These are phyloP conservation scores for Ascochyta rabiei DNA, from an alignment of 2,329 filamentous ascomycete genomes.

Conservation along the genomic window DNA sequence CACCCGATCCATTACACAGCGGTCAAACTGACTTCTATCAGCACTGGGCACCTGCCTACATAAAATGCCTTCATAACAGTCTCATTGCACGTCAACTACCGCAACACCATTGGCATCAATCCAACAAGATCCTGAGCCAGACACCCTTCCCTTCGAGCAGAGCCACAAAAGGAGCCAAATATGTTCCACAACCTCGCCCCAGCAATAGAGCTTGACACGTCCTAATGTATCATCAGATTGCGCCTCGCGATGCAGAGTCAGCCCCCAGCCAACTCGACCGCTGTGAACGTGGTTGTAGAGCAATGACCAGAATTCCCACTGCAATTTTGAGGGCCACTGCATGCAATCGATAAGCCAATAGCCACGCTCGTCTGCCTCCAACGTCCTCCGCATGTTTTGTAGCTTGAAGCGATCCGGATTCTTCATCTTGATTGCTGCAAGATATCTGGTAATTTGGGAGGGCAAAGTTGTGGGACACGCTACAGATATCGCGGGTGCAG, in stretches of 20 bases:
- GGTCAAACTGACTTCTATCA: not conserved
- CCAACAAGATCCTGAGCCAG: conserved; percentile 67
- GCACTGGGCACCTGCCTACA: not conserved
- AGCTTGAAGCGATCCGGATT: conserved; percentile 44
- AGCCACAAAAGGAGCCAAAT: conserved; percentile 77
- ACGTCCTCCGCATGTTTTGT: conserved; percentile 50
- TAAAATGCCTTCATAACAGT: not conserved
- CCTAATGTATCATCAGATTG: conserved; percentile 34
- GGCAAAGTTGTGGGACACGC: conserved; percentile 26
- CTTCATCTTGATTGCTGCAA: conserved; percentile 35
- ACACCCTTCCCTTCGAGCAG: conserved; percentile 68
- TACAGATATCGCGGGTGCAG: conserved; percentile 31
- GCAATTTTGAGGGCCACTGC: conserved; percentile 58
- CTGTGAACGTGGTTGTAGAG: conserved; percentile 65
- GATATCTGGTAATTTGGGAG: conserved; percentile 36
- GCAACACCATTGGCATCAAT: conserved; percentile 65
- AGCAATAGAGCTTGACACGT: conserved; percentile 73
- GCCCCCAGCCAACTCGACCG: conserved; percentile 70
- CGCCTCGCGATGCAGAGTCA: conserved; percentile 58
- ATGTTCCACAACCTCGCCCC: conserved; percentile 74
- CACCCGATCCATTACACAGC: not conserved
- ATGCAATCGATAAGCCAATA: conserved; percentile 73
- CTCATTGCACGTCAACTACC: conserved; percentile 58
- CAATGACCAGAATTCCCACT: conserved; percentile 65
- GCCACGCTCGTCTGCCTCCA: conserved; percentile 72